Percentiles rank a stretch among this genome's conserved stretches.
Conservation (phyloP, 2,329 filamentous ascomycete genomes). For the Purpureocillium lavendulum region DNA sequence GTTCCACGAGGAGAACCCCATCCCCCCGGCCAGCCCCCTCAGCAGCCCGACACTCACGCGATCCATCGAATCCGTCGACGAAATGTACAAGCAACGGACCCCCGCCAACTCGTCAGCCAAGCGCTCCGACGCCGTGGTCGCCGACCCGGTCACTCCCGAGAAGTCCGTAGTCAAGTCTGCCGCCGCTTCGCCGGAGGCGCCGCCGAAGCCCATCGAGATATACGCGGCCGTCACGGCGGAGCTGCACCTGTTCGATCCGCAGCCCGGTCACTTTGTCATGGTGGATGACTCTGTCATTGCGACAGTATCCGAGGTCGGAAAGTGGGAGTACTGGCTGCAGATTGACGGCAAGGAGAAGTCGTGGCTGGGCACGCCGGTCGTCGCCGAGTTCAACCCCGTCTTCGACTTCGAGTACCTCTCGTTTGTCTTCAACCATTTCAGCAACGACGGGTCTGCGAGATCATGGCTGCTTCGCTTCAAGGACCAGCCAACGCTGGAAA, state of each 20-base stretch:
- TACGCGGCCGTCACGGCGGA: conserved; percentile 72
- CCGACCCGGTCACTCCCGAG: not conserved
- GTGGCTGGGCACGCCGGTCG: conserved; percentile 79
- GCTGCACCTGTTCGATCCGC: conserved; percentile 88
- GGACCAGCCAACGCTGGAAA: conserved; percentile 69
- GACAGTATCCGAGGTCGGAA: conserved; percentile 75
- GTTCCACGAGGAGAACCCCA: conserved; percentile 58
- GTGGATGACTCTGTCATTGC: conserved; percentile 70
- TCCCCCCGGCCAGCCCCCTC: conserved; percentile 55
- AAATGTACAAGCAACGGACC: conserved; percentile 42
- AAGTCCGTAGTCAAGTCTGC: not conserved
- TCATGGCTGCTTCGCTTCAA: conserved; percentile 94
- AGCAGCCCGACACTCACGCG: conserved; percentile 48
- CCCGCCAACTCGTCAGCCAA: conserved; percentile 39
- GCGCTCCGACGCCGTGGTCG: conserved; percentile 26
- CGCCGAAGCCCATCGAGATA: conserved; percentile 63
- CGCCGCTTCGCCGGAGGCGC: conserved; percentile 1
- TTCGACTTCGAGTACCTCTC: conserved; percentile 99
- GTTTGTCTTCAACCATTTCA: conserved; percentile 98
- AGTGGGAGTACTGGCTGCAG: conserved; percentile 95
- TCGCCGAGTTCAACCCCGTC: conserved; percentile 91
- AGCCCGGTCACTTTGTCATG: conserved; percentile 73
- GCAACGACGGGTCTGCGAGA: conserved; percentile 78
- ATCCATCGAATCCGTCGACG: conserved; percentile 48
- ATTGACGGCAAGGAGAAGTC: conserved; percentile 67